Evolutionary conservation across 129 eudicot species (phyloP), one percentile per base, ranked within the genome.

Genomic region (Mikania micrantha): DNA sequence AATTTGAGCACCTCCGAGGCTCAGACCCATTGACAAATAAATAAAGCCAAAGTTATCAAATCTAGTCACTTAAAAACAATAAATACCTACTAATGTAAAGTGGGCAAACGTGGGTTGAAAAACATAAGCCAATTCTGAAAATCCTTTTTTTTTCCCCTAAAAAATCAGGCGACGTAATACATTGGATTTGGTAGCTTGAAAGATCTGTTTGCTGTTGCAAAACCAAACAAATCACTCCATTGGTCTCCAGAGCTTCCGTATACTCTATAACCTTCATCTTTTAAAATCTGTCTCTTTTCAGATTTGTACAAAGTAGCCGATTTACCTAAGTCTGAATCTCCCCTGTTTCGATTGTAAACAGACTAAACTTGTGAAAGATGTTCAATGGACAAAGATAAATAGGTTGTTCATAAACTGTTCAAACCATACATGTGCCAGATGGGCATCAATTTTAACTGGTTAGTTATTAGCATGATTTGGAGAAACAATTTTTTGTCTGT

Each of bases 201-300:
- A 34, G 98, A 88, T 47, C 96, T 69, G 39, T 3, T 71, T n/a
- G 87, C 95, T 15, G 78, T 76, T 29, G 96, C 87, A 40, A 69
- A 88, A 19, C 98, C 98, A 11, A 54, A 41, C 59, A 88, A 80
- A 76, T 92, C 98, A 40, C 98, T 92, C 98, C 96, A 92, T 63
- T 92, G 98, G 72, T 92, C 96, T 59, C 96, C 98, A 4, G 95
- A 92, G 71, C 71, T 85, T 3, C 95, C 98, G 13, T 80, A 89
- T 47, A 92, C 79, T 49, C 76, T 73, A 77, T 84, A 92, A 28
- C 96, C 95, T 80, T 80, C 89, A 13, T 85, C 84, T 73, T 59
- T 80, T 11, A 92, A 63, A 77, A 78, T 85, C 58, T 66, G 82
- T 49, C 96, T 88, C 83, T 69, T 88, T 71, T 84, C 85, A 1